phyloP scores from a whole-genome alignment of 2,329 filamentous ascomycete genomes.

The Botrytis cinerea region DNA sequence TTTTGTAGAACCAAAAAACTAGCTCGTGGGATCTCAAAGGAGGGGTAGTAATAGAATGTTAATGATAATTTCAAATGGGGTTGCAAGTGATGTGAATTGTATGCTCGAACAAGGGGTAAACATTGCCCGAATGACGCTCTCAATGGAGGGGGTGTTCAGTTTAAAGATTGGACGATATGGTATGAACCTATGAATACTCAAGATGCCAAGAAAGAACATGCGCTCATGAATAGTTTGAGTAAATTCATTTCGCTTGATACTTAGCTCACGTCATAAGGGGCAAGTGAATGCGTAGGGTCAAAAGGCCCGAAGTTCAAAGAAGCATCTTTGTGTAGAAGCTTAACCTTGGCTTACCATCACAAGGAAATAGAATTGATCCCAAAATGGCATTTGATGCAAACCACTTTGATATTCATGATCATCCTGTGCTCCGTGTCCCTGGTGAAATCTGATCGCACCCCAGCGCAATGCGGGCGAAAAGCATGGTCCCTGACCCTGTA shows the following conservation, averaged over 20 bases:
- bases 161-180: background rate
- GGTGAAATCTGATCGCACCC: slow-evolving; percentile 21
- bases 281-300: background rate
- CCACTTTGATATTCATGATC: slow-evolving; percentile 11
- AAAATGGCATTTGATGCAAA: background rate
- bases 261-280: background rate
- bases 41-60: background rate
- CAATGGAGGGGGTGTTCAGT: background rate
- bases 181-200: background rate
- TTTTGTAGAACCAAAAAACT: background rate
- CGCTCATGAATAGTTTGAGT: slow-evolving; percentile 4
- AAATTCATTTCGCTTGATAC: background rate
- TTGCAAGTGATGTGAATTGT: background rate
- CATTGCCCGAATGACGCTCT: background rate
- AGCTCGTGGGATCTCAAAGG: background rate
- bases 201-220: background rate
- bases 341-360: slow-evolving; percentile 23
- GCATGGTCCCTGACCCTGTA: slow-evolving; percentile 15
- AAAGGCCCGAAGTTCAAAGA: slow-evolving; percentile 17
- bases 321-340: background rate
- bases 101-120: background rate
- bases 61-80: background rate
- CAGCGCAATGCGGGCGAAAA: slow-evolving; percentile 12
- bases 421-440: slow-evolving; percentile 12
- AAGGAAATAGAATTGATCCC: slow-evolving; percentile 1